These are phyloP conservation scores for Ambrosiella xylebori DNA, from an alignment of 2,329 filamentous ascomycete genomes.

Conservation along the genomic window DNA sequence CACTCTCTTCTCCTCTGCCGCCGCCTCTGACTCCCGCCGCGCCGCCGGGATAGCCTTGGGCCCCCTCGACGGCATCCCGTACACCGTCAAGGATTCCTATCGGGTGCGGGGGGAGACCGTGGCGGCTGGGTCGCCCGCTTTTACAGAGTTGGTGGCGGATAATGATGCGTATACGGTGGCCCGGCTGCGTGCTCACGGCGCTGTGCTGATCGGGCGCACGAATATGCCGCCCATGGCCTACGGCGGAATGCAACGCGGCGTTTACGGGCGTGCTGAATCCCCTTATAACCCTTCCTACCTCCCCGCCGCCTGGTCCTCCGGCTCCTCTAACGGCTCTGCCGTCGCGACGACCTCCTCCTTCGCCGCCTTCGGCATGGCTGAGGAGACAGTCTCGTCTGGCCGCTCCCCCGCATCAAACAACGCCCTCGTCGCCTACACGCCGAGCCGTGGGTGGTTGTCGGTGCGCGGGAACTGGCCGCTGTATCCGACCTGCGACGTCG, in stretches of 20 bases:
- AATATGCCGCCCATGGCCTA: slow-evolving; percentile 31
- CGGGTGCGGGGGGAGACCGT: slow-evolving; percentile 35
- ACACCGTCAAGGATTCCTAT: slow-evolving; percentile 40
- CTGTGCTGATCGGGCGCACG: slow-evolving; percentile 25
- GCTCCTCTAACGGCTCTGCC: slow-evolving; percentile 39
- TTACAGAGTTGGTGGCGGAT: slow-evolving; percentile 30
- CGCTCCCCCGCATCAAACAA: slow-evolving; percentile 40
- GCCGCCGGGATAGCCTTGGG: slow-evolving; percentile 11
- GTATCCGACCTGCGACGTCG: slow-evolving; percentile 37
- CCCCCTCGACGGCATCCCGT: slow-evolving; percentile 37
- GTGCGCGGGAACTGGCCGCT: slow-evolving; percentile 36
- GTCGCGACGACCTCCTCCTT: slow-evolving; percentile 33
- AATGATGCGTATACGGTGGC: slow-evolving; percentile 35
- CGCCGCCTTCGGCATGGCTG: slow-evolving; percentile 34
- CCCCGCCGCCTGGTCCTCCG: slow-evolving; percentile 37
- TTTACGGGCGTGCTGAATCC: slow-evolving; percentile 38
- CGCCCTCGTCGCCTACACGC: slow-evolving; percentile 36
- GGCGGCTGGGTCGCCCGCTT: slow-evolving; percentile 36
- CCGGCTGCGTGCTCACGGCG: slow-evolving; percentile 30
- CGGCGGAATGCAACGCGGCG: slow-evolving; percentile 38
- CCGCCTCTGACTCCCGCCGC: slow-evolving; percentile 18
- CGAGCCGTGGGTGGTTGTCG: slow-evolving; percentile 33
- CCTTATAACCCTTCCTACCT: slow-evolving; percentile 37
- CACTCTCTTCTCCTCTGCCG: slow-evolving; percentile 17
- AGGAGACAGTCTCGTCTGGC: slow-evolving; percentile 39